These are phyloP conservation scores for Mycena vitilis DNA, from an alignment of 768 basidiomycete species.

Conservation along the genomic window DNA sequence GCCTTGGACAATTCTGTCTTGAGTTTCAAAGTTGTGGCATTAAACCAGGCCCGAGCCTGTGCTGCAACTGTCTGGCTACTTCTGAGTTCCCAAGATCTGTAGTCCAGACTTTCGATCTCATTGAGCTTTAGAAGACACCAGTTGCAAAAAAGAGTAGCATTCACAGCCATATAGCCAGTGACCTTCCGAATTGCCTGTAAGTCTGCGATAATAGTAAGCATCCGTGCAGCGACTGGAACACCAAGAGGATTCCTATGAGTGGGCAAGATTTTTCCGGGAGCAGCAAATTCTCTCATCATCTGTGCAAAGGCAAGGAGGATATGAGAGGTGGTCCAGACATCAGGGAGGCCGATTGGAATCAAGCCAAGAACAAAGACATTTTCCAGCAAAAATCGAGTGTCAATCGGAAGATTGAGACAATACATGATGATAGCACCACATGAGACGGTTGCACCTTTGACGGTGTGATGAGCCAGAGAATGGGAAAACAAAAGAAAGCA, in stretches of 20 bases:
- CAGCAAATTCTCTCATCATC: background rate
- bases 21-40: conserved; percentile 16
- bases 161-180: conserved; percentile 30
- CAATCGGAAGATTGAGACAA: conserved; percentile 2
- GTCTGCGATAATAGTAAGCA: conserved; percentile 35
- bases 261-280: background rate
- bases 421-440: conserved; percentile 18
- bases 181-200: conserved; percentile 20
- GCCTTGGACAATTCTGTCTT: background rate
- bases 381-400: background rate
- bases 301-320: background rate
- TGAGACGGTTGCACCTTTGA: conserved; percentile 12
- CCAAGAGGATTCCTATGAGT: conserved; percentile 28
- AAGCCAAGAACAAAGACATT: background rate
- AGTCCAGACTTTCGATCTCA: conserved; percentile 27
- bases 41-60: conserved; percentile 30
- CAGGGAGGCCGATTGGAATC: background rate
- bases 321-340: background rate
- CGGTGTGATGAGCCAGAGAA: background rate
- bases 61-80: conserved; percentile 20
- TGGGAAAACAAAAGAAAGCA: background rate
- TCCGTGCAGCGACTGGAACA: conserved; percentile 18
- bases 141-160: conserved; percentile 33
- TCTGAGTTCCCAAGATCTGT: conserved; percentile 20
- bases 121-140: conserved; percentile 23